These are phyloP conservation scores for Isatis tinctoria DNA, from an alignment of 345 rosid genomes.

Conservation along the genomic window DNA sequence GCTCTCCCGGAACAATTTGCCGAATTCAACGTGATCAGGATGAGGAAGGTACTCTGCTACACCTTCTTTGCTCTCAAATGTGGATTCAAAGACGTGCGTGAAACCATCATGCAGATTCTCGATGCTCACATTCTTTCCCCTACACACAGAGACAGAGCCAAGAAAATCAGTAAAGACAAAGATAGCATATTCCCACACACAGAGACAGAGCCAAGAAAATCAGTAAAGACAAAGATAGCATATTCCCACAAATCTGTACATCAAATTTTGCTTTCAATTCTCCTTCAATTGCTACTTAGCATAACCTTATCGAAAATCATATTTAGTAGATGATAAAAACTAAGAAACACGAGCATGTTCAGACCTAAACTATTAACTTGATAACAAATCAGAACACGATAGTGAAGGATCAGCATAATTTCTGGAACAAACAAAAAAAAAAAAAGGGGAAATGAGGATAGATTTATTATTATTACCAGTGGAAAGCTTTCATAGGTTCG, in stretches of 20 bases:
- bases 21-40: constrained; percentile 68
- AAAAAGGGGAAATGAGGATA: neutral
- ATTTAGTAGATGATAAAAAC: too few species aligned
- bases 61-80: constrained; percentile 68
- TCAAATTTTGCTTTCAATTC: too few species aligned
- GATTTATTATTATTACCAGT: constrained; percentile 46
- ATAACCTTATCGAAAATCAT: too few species aligned
- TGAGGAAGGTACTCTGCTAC: constrained; percentile 65
- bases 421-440: neutral
- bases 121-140: constrained; percentile 77
- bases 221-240: neutral
- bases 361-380: too few species aligned
- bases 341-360: too few species aligned
- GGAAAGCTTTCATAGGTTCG: constrained; percentile 80
- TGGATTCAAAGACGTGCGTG: constrained; percentile 73
- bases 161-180: too few species aligned
- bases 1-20: constrained; percentile 35
- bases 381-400: too few species aligned
- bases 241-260: too few species aligned
- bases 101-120: constrained; percentile 81
- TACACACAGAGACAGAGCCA: too few species aligned
- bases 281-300: too few species aligned
- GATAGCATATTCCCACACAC: too few species aligned
- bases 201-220: neutral
- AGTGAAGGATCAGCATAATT: neutral